Percentiles rank a stretch among this genome's conserved stretches.
These are phyloP conservation scores for Talaromyces sp. DNA, from an alignment of 2,329 filamentous ascomycete species.

Conservation along the genomic window DNA sequence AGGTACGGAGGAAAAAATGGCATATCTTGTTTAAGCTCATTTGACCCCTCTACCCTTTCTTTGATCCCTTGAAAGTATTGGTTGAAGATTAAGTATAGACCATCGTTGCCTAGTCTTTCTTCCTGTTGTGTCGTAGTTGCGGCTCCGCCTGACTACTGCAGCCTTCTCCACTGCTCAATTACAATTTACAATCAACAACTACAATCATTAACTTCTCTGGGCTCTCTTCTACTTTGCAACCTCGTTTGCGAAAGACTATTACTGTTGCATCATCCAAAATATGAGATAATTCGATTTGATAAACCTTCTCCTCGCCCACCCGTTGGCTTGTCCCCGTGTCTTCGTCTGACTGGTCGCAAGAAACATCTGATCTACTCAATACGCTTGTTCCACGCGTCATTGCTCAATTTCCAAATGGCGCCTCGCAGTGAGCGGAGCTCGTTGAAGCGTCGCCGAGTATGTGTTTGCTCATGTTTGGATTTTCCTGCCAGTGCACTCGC, in stretches of 20 bases:
- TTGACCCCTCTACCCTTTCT: background rate
- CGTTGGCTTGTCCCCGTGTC: background rate
- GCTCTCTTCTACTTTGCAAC: background rate
- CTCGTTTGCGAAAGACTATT: background rate
- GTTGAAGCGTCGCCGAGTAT: slow-evolving; percentile 76
- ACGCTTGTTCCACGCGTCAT: background rate
- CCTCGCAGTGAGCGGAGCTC: slow-evolving; percentile 70
- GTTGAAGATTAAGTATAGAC: background rate
- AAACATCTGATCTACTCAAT: background rate
- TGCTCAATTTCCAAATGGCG: slow-evolving; percentile 28
- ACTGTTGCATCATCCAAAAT: background rate
- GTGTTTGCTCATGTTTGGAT: background rate
- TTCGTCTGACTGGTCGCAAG: background rate
- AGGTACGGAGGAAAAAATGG: background rate
- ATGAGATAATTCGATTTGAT: slow-evolving; percentile 7
- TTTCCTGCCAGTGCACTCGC: background rate
- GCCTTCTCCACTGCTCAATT: background rate
- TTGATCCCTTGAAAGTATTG: background rate
- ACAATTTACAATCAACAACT: background rate
- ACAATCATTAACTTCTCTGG: background rate
- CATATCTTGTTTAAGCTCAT: background rate
- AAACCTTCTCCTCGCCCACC: background rate
- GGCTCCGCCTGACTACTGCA: slow-evolving; percentile 4
- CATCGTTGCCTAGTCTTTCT: slow-evolving; percentile 1
- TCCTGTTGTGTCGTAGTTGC: background rate